Evolutionary conservation across 2,329 filamentous ascomycete genomes (phyloP), one percentile per base, ranked within the genome.

Genomic region (Fusarium solani-melongenae): DNA sequence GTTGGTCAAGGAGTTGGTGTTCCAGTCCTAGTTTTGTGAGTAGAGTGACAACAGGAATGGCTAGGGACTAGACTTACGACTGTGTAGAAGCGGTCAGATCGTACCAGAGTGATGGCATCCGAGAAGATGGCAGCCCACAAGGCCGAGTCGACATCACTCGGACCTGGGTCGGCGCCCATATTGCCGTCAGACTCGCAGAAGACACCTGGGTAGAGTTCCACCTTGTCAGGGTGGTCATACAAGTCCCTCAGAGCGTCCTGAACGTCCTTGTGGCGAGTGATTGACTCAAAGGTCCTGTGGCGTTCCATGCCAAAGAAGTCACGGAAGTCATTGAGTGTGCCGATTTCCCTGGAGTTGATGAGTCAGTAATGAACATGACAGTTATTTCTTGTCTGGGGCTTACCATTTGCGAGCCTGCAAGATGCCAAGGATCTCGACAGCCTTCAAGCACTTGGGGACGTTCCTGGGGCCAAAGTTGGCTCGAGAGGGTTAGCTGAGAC

Each of bases 41-140:
- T 6, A 34, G 14, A 27, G n/a, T 2, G 3, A 7, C 7, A 38
- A 24, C 0, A 20, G 29, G 3, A 36, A 24, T 24, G 8, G 5
- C 14, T 12, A 12, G 8, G 5, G 2, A 4, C 14, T 11, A 0
- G 12, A 56, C 55, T 38, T 29, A 57, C 55, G 6, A 81, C 75
- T 1, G 91, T 92, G 80, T 91, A 92, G 81, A 92, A 91, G 17
- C 91, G 84, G 73, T 93, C 91, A 10, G 91, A 91, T 20, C 92
- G 88, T 6, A 93, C 92, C 14, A 94, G 85, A 38, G 90, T 89
- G 1, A 94, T 91, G 2, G 92, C 92, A 74, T 94, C 92, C 0
- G 91, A 92, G 5, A 94, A 82, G 14, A 94, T 89, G 3, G 91
- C 92, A 11, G 91, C 87, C 3, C 90, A 92, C 59, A 92, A 88